Base-by-base conservation (phyloP, 768 basidiomycete genomes). In the Boletus edulis region DNA sequence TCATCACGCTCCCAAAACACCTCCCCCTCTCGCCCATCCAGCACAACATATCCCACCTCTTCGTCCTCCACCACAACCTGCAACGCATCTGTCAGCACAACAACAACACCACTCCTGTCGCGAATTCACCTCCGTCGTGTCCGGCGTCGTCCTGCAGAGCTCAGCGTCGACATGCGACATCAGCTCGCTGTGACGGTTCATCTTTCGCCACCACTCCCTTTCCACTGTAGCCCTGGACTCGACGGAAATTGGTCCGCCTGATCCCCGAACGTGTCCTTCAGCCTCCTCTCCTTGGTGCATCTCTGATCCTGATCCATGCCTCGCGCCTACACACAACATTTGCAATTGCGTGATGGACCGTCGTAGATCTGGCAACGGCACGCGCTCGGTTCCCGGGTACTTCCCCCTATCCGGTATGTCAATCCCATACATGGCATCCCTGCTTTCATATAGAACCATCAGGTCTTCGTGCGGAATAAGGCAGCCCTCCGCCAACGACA, bases 321-420 rank as follows among this genome's bases (percentile, higher is more conserved):
- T 67, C 52, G 58, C 66, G 22, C 65, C 64, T 49, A 70, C 62
- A 65, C 77, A 79, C 62, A 70, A 63, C 55, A 86, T 71, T 72
- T 93, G 87, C 51, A 92, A 74, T 49, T 78, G 68, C 62, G 79
- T 78, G 57, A 93, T 84, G 20, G 82, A 76, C 58, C 77, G 76
- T 55, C 92, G 76, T 45, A 94, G 75, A 75, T 94, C 92, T 59
- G 73, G 66, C 42, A 62, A 58, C 29, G 71, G 63, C 34, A 71
- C 38, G 29, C 55, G 60, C 48, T 68, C 66, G 60, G 68, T 68
- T 52, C 58, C 64, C 60, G 67, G 69, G 63, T 68, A 67, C 56
- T 72, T 56, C 50, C 72, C 67, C 50, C 62, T 63, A 60, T 78
- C 76, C 48, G 73, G 56, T 40, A 70, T n/a, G 57, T 69, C 65